Conservation (phyloP, 164 flowering plant genomes). For the Litsea cubeba region DNA sequence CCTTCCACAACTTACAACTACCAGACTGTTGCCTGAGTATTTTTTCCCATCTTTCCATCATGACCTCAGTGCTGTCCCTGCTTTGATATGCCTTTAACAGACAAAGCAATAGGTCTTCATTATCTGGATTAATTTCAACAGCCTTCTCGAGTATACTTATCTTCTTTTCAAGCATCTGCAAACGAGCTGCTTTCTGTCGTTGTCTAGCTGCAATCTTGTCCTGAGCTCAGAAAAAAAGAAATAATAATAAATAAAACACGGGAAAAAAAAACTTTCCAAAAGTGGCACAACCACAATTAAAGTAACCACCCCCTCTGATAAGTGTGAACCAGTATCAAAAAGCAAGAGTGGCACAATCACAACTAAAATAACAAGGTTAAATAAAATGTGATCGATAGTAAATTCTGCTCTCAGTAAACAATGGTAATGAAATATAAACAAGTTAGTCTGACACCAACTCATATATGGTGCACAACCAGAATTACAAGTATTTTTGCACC, state of each 20-base stretch:
- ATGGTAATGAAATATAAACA: too few relatives aligned
- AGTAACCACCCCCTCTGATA: too few relatives aligned
- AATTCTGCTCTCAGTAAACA: too few relatives aligned
- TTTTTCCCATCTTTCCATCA: conserved; percentile 80
- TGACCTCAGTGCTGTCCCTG: conserved; percentile 61
- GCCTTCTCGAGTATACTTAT: conserved; percentile 93
- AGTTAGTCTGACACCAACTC: too few relatives aligned
- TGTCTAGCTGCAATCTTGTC: conserved; percentile 77
- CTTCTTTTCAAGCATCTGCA: conserved; percentile 91
- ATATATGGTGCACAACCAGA: too few relatives aligned
- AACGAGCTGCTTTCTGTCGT: conserved; percentile 80
- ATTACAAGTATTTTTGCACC: too few relatives aligned
- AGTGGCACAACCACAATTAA: too few relatives aligned
- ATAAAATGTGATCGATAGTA: too few relatives aligned
- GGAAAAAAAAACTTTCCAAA: too few relatives aligned
- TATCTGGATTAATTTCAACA: conserved; percentile 74
- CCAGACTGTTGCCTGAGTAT: conserved; percentile 71
- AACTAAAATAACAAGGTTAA: too few relatives aligned
- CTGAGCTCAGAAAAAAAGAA: conserved; percentile 24
- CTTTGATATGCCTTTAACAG: conserved; percentile 74
- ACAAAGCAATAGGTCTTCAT: conserved; percentile 65
- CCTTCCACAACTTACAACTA: conserved; percentile 79
- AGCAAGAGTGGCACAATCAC: too few relatives aligned
- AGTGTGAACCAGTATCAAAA: too few relatives aligned
- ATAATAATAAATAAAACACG: neutral